Evolutionary conservation across 768 basidiomycete species (phyloP).

Genomic region (Fistulinella prunicolor): DNA sequence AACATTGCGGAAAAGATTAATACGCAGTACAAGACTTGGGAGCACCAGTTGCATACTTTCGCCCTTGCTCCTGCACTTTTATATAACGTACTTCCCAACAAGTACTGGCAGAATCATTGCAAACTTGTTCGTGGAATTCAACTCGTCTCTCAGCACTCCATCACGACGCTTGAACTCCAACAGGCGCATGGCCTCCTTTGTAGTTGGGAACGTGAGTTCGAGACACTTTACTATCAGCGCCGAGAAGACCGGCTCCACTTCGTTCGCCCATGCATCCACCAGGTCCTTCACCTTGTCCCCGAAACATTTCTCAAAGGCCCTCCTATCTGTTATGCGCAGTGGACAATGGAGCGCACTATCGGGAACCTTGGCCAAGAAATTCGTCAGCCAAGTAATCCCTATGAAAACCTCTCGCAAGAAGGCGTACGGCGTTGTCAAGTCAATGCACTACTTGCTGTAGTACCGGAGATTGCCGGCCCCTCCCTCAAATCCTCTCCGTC

Average conservation of each 20-base stretch:
- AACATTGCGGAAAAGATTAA: constrained; percentile 29
- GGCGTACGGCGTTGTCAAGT: neutral
- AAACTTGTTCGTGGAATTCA: constrained; percentile 20
- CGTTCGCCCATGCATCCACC: constrained; percentile 28
- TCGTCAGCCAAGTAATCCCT: constrained; percentile 1
- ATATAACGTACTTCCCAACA: constrained; percentile 5
- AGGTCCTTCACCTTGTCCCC: neutral
- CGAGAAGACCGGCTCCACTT: constrained; percentile 29
- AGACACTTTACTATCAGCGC: constrained; percentile 28
- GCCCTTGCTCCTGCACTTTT: constrained; percentile 19
- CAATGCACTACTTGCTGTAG: neutral
- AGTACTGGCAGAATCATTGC: constrained; percentile 22
- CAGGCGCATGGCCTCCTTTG: constrained; percentile 12
- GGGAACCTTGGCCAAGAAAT: constrained; percentile 29
- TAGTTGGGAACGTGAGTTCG: constrained; percentile 29
- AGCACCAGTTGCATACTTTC: constrained; percentile 21
- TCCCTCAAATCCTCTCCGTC: neutral
- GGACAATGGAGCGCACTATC: constrained; percentile 30
- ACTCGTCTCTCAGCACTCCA: constrained; percentile 17
- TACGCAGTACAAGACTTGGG: constrained; percentile 29
- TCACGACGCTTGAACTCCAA: constrained; percentile 10
- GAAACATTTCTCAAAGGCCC: constrained; percentile 1
- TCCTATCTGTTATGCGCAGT: constrained; percentile 22
- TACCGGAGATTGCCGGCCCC: neutral
- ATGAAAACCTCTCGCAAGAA: neutral